Evolutionary conservation across 352 stramenopile species (phyloP).

Genomic region (Thraustochytrium striatum): DNA sequence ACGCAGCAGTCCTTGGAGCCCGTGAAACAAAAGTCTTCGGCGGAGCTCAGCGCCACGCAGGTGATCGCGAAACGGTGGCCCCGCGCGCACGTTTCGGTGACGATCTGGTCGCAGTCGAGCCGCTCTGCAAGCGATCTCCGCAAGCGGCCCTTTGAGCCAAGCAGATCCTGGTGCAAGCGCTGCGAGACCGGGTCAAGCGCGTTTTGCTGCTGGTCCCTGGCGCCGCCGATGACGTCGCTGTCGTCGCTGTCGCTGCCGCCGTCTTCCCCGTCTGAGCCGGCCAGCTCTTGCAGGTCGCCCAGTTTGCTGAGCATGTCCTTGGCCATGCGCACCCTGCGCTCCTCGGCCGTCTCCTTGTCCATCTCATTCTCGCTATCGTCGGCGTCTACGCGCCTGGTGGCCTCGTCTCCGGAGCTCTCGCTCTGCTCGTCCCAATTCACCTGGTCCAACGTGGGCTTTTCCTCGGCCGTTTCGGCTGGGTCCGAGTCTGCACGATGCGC

Average conservation of each 20-base stretch:
- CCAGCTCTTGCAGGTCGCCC: conserved; percentile 43
- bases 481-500: too few species aligned
- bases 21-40: conserved; percentile 81
- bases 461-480: too few species aligned
- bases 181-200: conserved; percentile 74
- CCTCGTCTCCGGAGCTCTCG: conserved; percentile 46
- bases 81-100: conserved; percentile 54
- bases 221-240: conserved; percentile 61
- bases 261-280: conserved; percentile 66
- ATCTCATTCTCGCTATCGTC: conserved; percentile 62
- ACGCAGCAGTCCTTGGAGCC: conserved; percentile 85
- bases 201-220: conserved; percentile 69
- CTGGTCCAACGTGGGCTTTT: background rate
- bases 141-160: conserved; percentile 68
- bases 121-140: conserved; percentile 74
- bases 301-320: conserved; percentile 75
- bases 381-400: background rate
- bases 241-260: conserved; percentile 60
- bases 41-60: conserved; percentile 73
- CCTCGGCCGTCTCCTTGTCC: conserved; percentile 71
- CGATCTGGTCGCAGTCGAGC: conserved; percentile 71
- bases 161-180: conserved; percentile 45
- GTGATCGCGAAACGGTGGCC: conserved; percentile 72
- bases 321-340: conserved; percentile 77
- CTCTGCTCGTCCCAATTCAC: background rate